Conservation (phyloP, 176 grass and related monocot genomes). For the Cenchrus fungigraminus region DNA sequence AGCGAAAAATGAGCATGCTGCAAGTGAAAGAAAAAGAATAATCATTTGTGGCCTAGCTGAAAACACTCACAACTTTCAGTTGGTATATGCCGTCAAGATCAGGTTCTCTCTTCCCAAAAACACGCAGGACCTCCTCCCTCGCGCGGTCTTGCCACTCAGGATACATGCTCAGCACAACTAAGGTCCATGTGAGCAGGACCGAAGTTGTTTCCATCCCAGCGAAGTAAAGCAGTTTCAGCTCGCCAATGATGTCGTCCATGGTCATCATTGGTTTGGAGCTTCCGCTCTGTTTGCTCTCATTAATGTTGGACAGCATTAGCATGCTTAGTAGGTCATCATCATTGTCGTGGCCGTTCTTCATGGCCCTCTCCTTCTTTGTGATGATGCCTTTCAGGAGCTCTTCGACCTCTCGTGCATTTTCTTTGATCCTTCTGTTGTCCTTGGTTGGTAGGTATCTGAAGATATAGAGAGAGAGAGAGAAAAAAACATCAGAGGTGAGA, state of each 20-base stretch:
- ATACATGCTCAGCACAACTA: constrained; percentile 50
- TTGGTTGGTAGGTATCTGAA: constrained; percentile 62
- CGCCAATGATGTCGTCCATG: constrained; percentile 43
- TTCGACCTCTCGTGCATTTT: constrained; percentile 41
- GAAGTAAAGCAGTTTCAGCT: constrained; percentile 75
- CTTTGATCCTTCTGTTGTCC: constrained; percentile 42
- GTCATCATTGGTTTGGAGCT: constrained; percentile 42
- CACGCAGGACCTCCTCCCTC: constrained; percentile 32
- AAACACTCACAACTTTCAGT: constrained; percentile 4
- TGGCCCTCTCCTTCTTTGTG: constrained; percentile 35
- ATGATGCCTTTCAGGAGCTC: constrained; percentile 51
- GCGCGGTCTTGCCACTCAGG: constrained; percentile 50
- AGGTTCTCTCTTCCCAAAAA: not conserved
- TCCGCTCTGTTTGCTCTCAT: constrained; percentile 22
- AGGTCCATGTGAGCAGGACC: constrained; percentile 49
- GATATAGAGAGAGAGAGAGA: not conserved
- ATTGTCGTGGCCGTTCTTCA: constrained; percentile 12
- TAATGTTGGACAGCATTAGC: constrained; percentile 54
- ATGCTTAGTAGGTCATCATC: constrained; percentile 51
- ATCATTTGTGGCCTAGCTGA: not conserved
- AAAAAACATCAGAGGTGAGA: not conserved
- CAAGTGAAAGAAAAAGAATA: not conserved
- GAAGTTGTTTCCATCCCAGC: constrained; percentile 60
- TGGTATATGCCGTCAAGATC: not conserved
- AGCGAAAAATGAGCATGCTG: not conserved